A percentile compares a stretch with the other conserved stretches of the same genome.
Conservation (phyloP, 495 filamentous ascomycete genomes). For the Neurospora africana region DNA sequence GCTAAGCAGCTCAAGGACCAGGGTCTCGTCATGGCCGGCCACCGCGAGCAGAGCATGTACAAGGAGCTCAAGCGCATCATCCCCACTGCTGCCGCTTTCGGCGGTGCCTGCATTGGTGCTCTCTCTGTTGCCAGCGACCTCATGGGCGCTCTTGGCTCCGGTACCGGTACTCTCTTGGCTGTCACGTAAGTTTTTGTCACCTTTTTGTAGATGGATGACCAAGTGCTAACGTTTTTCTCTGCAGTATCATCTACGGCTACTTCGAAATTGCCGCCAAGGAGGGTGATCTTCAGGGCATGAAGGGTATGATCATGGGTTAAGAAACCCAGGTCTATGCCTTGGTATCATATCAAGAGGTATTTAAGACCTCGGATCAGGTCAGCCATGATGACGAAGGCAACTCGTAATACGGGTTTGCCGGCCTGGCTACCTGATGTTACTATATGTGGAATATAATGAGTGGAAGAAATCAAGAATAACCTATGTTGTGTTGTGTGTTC, state of each 20-base stretch:
- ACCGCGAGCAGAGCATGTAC: constrained; percentile 99
- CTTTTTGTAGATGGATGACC: not conserved
- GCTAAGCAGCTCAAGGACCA: constrained; percentile 99
- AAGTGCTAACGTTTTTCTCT: constrained; percentile 14
- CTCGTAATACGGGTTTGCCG: not conserved
- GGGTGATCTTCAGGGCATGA: constrained; percentile 84
- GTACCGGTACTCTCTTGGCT: constrained; percentile 94
- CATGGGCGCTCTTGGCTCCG: constrained; percentile 88
- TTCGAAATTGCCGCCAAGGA: constrained; percentile 99
- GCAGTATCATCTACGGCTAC: constrained; percentile 94
- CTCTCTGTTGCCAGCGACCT: constrained; percentile 93
- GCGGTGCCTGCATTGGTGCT: constrained; percentile 97
- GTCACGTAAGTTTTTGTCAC: constrained; percentile 72
- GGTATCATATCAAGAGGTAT: not conserved
- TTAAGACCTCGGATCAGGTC: not conserved
- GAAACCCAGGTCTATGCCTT: not conserved
- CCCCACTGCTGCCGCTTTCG: constrained; percentile 94
- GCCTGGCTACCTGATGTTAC: not conserved
- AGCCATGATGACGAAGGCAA: not conserved
- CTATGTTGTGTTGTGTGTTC: not conserved
- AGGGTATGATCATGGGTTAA: constrained; percentile 72
- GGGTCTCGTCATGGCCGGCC: constrained; percentile 97
- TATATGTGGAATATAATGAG: not conserved
- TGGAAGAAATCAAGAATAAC: not conserved
- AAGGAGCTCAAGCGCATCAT: constrained; percentile 99